These are phyloP conservation scores for Scopulariopsis brevicaulis DNA, from an alignment of 2,329 filamentous ascomycete genomes.

Conservation along the genomic window DNA sequence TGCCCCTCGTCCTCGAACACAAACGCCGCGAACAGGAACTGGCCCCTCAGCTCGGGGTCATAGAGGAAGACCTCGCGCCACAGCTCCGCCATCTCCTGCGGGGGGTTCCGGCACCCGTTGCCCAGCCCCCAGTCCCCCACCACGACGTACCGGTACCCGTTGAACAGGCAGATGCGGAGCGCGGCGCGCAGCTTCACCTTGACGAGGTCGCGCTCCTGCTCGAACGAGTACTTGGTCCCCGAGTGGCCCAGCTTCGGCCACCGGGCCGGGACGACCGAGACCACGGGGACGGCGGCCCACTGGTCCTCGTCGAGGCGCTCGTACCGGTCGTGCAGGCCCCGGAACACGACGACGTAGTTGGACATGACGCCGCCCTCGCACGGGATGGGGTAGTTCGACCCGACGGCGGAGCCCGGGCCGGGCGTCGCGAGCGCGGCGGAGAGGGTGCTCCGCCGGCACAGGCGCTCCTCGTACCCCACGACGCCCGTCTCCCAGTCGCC, in stretches of 20 bases:
- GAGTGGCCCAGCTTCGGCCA: conserved; percentile 61
- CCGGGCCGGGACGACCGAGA: conserved; percentile 60
- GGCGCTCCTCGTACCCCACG: conserved; percentile 46
- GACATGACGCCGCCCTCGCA: conserved; percentile 60
- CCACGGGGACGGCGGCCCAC: conserved; percentile 55
- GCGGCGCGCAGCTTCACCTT: conserved; percentile 61
- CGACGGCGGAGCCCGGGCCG: conserved; percentile 31
- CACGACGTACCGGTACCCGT: conserved; percentile 44
- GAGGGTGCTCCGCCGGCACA: conserved; percentile 64
- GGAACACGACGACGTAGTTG: conserved; percentile 60
- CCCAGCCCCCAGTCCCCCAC: conserved; percentile 56
- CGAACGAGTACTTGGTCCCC: conserved; percentile 60
- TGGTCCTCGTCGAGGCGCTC: conserved; percentile 36
- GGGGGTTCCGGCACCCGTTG: conserved; percentile 52
- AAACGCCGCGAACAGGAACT: conserved; percentile 51
- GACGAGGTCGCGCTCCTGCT: conserved; percentile 59
- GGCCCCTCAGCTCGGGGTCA: conserved; percentile 49
- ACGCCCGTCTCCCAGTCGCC: conserved; percentile 67
- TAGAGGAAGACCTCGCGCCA: conserved; percentile 56
- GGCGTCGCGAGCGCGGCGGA: conserved; percentile 56
- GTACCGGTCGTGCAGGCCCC: conserved; percentile 57
- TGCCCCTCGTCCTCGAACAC: conserved; percentile 48
- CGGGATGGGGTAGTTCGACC: conserved; percentile 53
- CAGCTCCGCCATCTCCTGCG: conserved; percentile 51
- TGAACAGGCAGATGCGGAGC: conserved; percentile 55